Evolutionary conservation across 2,329 filamentous ascomycete species (phyloP), one percentile per base, ranked within the genome.

Genomic region (Parastagonospora nodorum): DNA sequence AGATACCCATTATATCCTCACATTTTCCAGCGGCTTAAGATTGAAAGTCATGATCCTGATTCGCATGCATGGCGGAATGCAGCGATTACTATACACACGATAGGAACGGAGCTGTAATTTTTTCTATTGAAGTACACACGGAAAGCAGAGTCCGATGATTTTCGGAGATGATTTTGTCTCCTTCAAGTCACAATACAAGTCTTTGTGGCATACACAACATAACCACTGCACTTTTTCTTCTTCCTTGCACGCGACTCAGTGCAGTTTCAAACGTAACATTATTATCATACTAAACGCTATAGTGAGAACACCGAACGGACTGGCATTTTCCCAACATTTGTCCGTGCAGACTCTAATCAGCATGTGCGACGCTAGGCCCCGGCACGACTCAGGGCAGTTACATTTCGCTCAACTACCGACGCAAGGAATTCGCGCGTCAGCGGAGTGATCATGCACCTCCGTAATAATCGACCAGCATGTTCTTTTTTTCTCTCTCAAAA

Each of bases 1-100:
- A 67, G 69, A 73, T 73, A 73, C 69, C 69, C 69, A 73, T 69
- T 71, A 66, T 61, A 66, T 62, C 57, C 55, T 51, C 53, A 57
- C 48, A 32, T 24, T 51, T 66, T 57, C 41, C 45, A 59, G 57
- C 53, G 58, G 61, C 52, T 55, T 57, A 59, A 61, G 56, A 64
- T 58, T 63, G 61, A 51, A 58, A 55, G 57, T 55, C 55, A 61
- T 51, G 52, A 61, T 52, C 56, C 56, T 36, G 37, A 55, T 58
- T 61, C 51, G 58, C 57, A 61, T 39, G 50, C 15, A 60, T 45
- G 48, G 55, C 47, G 54, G 51, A 51, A 51, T 35, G 50, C 33
- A 53, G 45, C 19, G 45, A 50, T 24, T 50, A 42, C 48, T 53
- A 53, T 46, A 57, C 48, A 61, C 51, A 62, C 52, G 50, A 42